A percentile compares a stretch with the other conserved stretches of the same genome.
Conservation (phyloP, 148 eudicot genomes). For the Rhododendron molle region DNA sequence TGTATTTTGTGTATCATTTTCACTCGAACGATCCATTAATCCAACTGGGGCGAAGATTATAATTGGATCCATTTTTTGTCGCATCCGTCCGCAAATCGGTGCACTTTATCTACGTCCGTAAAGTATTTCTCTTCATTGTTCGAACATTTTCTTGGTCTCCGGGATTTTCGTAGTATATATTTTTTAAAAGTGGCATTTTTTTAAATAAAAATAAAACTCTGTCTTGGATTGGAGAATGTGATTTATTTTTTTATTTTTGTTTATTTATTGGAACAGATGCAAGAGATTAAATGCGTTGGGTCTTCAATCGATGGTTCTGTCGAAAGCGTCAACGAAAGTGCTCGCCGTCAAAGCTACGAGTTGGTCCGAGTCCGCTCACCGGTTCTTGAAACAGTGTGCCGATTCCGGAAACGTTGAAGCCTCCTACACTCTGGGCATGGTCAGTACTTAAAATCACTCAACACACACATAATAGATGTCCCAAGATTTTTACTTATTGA, state of each 20-base stretch:
- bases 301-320: constrained; percentile 26
- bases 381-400: constrained; percentile 42
- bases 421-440: constrained; percentile 52
- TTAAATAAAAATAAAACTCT: background rate
- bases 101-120: no score
- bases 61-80: no score
- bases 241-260: background rate
- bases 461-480: background rate
- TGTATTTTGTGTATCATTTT: no score
- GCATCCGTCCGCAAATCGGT: no score
- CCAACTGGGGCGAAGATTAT: no score
- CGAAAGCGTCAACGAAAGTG: constrained; percentile 31
- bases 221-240: background rate
- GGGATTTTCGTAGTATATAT: background rate
- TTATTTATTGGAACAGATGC: constrained; percentile 30
- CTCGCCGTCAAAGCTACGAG: constrained; percentile 38
- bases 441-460: constrained; percentile 10
- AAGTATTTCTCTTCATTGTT: background rate
- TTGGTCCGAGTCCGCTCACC: constrained; percentile 47
- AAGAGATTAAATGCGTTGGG: constrained; percentile 40
- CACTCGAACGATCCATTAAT: no score
- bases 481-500: background rate
- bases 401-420: constrained; percentile 49
- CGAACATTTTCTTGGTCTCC: background rate
- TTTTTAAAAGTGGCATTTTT: background rate